These are phyloP conservation scores for Lophium mytilinum DNA, from an alignment of 495 filamentous ascomycete genomes.

Conservation along the genomic window DNA sequence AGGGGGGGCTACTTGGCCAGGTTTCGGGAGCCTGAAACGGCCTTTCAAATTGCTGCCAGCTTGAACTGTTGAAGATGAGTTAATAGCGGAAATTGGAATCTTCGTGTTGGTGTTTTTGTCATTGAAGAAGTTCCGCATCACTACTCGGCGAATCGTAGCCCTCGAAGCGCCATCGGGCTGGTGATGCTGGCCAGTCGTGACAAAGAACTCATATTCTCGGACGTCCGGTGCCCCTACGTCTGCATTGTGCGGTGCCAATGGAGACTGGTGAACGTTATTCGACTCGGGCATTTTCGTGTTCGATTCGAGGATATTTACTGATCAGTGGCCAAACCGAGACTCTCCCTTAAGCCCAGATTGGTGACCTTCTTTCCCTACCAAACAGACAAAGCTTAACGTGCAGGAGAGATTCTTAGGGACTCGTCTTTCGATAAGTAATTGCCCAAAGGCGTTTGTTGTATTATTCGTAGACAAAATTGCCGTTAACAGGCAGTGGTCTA, in stretches of 20 bases:
- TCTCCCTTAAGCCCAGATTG: no score
- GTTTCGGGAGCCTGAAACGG: constrained; percentile 13
- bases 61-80: constrained; percentile 12
- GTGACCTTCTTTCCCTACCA: no score
- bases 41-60: constrained; percentile 9
- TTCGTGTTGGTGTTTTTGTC: background rate
- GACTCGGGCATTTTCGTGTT: background rate
- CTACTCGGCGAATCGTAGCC: constrained; percentile 17
- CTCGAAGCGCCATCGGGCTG: constrained; percentile 10
- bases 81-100: constrained; percentile 1
- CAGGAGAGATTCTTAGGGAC: no score
- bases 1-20: background rate
- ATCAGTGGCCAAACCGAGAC: no score
- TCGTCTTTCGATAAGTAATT: no score
- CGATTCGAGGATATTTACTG: no score
- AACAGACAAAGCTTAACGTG: no score
- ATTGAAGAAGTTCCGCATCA: constrained; percentile 23
- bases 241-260: background rate
- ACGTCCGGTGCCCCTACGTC: background rate
- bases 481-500: no score
- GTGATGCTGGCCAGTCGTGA: constrained; percentile 14
- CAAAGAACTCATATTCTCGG: constrained; percentile 20
- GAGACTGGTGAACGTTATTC: background rate
- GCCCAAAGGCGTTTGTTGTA: no score
- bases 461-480: no score